Percentiles rank a stretch among this genome's conserved stretches.
Evolutionary conservation across 306 rosid species (phyloP).

Genomic region (Vigna mungo): DNA sequence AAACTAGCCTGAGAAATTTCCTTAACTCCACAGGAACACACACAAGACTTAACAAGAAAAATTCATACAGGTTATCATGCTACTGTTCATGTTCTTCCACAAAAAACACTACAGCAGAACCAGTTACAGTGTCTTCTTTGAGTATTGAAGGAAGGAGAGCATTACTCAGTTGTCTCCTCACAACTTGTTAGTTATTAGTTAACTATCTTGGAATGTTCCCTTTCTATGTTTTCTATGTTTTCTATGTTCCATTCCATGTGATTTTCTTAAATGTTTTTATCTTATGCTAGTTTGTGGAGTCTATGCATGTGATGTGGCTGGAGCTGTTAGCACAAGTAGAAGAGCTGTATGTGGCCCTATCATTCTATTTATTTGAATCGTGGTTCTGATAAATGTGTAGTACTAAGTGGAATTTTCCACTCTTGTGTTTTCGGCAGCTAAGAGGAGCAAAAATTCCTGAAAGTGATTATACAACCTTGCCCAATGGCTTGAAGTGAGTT

Average conservation of each 20-base stretch:
- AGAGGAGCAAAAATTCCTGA: conserved; percentile 80
- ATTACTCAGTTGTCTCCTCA: conserved; percentile 66
- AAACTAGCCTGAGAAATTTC: conserved; percentile 30
- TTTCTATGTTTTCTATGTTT: conserved; percentile 1
- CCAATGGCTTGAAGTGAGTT: conserved; percentile 93
- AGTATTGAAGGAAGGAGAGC: conserved; percentile 77
- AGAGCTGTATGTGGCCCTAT: conserved; percentile 53
- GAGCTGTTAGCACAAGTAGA: conserved; percentile 66
- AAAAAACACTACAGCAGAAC: conserved; percentile 41
- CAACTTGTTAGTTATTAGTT: conserved; percentile 70
- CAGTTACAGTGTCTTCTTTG: conserved; percentile 48
- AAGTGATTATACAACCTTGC: conserved; percentile 83
- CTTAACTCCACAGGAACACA: conserved; percentile 66
- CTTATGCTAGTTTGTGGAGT: conserved; percentile 52
- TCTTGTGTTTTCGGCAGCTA: conserved; percentile 44
- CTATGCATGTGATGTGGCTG: conserved; percentile 55
- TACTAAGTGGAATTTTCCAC: conserved; percentile 24
- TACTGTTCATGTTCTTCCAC: conserved; percentile 60
- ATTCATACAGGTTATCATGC: conserved; percentile 50
- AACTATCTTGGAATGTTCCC: not conserved
- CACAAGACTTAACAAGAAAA: conserved; percentile 49
- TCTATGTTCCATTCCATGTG: conserved; percentile 5
- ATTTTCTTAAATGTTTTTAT: not conserved
- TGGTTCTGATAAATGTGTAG: conserved; percentile 1
- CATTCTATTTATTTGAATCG: conserved; percentile 17